These are phyloP conservation scores for Agaricus subrufescens DNA, from an alignment of 768 basidiomycete genomes.

Conservation along the genomic window DNA sequence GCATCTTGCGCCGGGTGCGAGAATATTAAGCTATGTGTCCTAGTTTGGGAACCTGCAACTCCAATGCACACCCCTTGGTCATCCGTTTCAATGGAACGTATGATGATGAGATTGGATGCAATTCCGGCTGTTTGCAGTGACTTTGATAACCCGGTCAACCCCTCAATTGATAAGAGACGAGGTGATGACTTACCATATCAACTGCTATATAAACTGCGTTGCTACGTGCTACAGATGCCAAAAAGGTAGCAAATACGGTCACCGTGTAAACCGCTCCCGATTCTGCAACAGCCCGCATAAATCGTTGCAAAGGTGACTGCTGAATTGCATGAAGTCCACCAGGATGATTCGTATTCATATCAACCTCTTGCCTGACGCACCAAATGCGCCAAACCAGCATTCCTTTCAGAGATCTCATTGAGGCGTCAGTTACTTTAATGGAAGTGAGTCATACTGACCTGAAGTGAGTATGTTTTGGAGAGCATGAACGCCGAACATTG, in stretches of 20 bases:
- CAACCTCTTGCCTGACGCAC: background rate
- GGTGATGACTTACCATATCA: background rate
- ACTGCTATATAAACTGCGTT: background rate
- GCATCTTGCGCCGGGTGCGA: too few species aligned
- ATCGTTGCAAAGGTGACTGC: background rate
- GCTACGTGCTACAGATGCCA: background rate
- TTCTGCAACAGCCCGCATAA: background rate
- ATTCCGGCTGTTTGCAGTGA: background rate
- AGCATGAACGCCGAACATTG: background rate
- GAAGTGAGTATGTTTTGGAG: slow-evolving; percentile 1
- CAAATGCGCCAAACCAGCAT: slow-evolving; percentile 4
- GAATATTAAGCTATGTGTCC: too few species aligned
- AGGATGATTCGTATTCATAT: background rate
- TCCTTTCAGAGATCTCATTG: background rate
- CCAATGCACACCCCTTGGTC: background rate
- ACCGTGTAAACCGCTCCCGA: background rate
- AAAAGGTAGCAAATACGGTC: background rate
- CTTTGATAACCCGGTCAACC: background rate
- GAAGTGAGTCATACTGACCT: background rate
- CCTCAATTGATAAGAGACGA: background rate
- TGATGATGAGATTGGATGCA: background rate
- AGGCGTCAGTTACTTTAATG: background rate
- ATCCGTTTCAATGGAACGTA: background rate
- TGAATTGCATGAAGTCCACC: background rate
- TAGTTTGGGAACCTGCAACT: background rate